Evolutionary conservation across 306 rosid species (phyloP), one percentile per base, ranked within the genome.

Genomic region (Cyclanthera cordifolia): DNA sequence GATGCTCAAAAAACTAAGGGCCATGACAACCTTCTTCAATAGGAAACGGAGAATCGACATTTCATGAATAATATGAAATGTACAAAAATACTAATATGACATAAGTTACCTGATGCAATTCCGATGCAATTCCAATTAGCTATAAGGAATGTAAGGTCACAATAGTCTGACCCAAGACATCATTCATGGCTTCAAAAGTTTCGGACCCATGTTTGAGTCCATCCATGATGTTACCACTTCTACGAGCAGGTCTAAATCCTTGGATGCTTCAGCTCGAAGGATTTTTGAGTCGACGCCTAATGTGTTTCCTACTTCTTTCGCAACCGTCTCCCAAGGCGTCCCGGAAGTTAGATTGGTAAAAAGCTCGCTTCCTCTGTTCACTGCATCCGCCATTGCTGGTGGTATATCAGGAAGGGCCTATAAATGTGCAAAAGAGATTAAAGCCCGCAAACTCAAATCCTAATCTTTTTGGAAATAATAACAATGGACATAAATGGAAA

Each of bases 351-450:
- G 85, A 83, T 88, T 89, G 16, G 90, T 74, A 78, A 93, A 77
- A 75, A 93, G 76, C 82, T 87, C 96, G 1, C 95, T 87, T 9
- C 98, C 98, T 8, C 94, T 88, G 51, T 89, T 93, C 72, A 93
- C 96, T 39, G 98, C 98, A 77, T 93, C 84, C 1, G 90, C 95
- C 98, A 89, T 89, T 65, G 88, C 94, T 5, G 98, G 98, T 17
- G 98, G 96, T 72, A 93, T 88, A 76, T 93, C 96, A 37, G 96
- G 98, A 8, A 93, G 69, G 28, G 89, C 96, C 96, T 92, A 80
- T 77, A 85, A 67, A 74, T 73, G 79, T 54, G 34, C 27, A n/a
- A 24, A 64, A 64, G 53, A 9, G n/a, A 37, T 17, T 28, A 61
- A 17, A 19, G 14, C 49, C 28, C 1, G n/a, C 1, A 61, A 61